Percentiles rank a stretch among this genome's conserved stretches.
phyloP scores from a whole-genome alignment of 352 stramenopile species.

The Pythium volutum region DNA sequence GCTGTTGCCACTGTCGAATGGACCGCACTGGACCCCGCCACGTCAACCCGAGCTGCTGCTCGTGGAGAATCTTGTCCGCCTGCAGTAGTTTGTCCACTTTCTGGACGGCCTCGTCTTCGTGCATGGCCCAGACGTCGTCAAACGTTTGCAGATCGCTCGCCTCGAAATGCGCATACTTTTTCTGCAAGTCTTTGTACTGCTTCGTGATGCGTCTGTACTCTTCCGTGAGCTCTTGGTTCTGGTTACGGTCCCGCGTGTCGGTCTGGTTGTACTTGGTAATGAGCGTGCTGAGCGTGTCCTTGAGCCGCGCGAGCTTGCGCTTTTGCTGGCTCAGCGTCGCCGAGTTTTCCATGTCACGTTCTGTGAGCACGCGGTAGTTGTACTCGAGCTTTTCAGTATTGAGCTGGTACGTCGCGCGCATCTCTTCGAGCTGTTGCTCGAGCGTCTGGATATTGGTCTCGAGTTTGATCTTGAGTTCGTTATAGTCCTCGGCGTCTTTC shows the following conservation, averaged over 20 bases:
- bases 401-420: conserved; percentile 94
- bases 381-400: conserved; percentile 97
- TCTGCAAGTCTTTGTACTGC: conserved; percentile 95
- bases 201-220: conserved; percentile 93
- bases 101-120: conserved; percentile 81
- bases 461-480: conserved; percentile 95
- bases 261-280: conserved; percentile 92
- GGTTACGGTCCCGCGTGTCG: conserved; percentile 78
- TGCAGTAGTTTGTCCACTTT: conserved; percentile 88
- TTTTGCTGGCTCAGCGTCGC: conserved; percentile 92
- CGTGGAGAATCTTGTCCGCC: conserved; percentile 87
- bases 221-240: conserved; percentile 93
- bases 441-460: conserved; percentile 96
- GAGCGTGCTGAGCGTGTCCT: conserved; percentile 88
- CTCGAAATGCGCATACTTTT: conserved; percentile 94
- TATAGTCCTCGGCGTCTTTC: conserved; percentile 93
- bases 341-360: conserved; percentile 95
- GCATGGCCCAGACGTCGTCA: conserved; percentile 91
- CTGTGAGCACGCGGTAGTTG: conserved; percentile 94
- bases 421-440: conserved; percentile 95
- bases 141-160: conserved; percentile 85
- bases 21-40: conserved; percentile 64
- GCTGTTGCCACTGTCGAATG: conserved; percentile 51
- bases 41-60: conserved; percentile 86
- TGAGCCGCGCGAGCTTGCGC: conserved; percentile 90